A percentile compares a stretch with the other conserved stretches of the same genome.
Evolutionary conservation across 805 yeast species (phyloP).

Genomic region (Schwanniomyces yamadae): DNA sequence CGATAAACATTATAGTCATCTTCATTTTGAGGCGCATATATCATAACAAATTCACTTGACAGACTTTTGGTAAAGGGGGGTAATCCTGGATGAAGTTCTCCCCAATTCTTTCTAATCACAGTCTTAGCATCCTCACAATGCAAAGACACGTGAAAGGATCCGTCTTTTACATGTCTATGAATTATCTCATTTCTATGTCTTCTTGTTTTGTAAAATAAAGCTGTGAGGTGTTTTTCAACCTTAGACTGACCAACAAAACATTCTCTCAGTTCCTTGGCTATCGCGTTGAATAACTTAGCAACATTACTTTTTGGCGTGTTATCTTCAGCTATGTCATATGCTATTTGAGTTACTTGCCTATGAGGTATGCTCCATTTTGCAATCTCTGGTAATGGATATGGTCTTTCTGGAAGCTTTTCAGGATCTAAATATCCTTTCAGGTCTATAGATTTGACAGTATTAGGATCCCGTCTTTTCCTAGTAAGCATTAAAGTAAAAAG

Average conservation of each 20-base stretch:
- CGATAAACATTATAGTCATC: background rate
- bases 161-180: conserved; percentile 7
- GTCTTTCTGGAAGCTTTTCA: background rate
- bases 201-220: conserved; percentile 1
- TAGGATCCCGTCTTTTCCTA: conserved; percentile 2
- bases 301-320: background rate
- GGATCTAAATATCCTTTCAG: background rate
- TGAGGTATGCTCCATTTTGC: conserved; percentile 7
- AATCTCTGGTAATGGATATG: conserved; percentile 1
- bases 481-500: background rate
- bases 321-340: conserved; percentile 2
- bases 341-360: conserved; percentile 5
- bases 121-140: conserved; percentile 1
- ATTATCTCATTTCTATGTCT: conserved; percentile 3
- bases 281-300: background rate
- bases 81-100: conserved; percentile 3
- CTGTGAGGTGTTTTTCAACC: conserved; percentile 4
- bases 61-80: background rate
- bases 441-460: background rate
- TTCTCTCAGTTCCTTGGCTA: background rate
- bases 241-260: conserved; percentile 1
- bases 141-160: conserved; percentile 5
- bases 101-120: conserved; percentile 6
- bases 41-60: background rate
- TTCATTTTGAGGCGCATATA: background rate